Percentiles rank a stretch among this genome's conserved stretches.
phyloP scores from a whole-genome alignment of 306 rosid species.

The Glycine latifolia region DNA sequence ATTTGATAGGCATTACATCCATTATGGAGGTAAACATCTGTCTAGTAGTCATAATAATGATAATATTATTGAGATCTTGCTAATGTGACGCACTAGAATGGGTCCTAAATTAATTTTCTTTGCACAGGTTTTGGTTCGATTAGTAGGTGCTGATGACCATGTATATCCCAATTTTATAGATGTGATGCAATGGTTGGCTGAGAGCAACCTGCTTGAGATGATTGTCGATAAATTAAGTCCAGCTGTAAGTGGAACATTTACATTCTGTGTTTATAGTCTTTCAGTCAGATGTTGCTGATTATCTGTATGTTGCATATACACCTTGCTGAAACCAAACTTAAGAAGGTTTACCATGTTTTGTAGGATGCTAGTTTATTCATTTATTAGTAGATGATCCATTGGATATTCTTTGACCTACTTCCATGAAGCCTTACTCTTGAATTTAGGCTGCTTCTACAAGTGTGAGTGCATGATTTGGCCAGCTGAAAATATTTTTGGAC shows the following conservation, averaged over 20 bases:
- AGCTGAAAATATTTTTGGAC: slow-evolving; percentile 15
- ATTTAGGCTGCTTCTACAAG: slow-evolving; percentile 6
- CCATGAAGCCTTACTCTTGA: slow-evolving; percentile 31
- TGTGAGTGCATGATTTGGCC: slow-evolving; percentile 12
- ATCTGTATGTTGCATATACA: slow-evolving; percentile 28
- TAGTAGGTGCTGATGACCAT: slow-evolving; percentile 93
- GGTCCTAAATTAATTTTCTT: background rate
- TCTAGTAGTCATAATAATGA: background rate
- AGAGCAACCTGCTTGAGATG: slow-evolving; percentile 94
- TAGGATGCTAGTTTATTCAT: slow-evolving; percentile 39
- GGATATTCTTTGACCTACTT: slow-evolving; percentile 20
- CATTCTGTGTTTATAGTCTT: slow-evolving; percentile 26
- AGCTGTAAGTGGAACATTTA: slow-evolving; percentile 64
- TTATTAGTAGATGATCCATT: slow-evolving; percentile 31
- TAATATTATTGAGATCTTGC: slow-evolving; percentile 1
- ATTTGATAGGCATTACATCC: slow-evolving; percentile 97
- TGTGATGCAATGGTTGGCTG: slow-evolving; percentile 97
- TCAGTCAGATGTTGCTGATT: slow-evolving; percentile 7
- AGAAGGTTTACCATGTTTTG: slow-evolving; percentile 8
- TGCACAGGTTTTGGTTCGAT: slow-evolving; percentile 75
- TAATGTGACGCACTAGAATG: background rate
- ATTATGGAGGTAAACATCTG: slow-evolving; percentile 75
- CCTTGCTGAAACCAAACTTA: slow-evolving; percentile 27
- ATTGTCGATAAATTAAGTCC: slow-evolving; percentile 92
- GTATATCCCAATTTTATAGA: slow-evolving; percentile 92